phyloP scores from a whole-genome alignment of 2,329 filamentous ascomycete genomes.

The Verticillium klebahnii region DNA sequence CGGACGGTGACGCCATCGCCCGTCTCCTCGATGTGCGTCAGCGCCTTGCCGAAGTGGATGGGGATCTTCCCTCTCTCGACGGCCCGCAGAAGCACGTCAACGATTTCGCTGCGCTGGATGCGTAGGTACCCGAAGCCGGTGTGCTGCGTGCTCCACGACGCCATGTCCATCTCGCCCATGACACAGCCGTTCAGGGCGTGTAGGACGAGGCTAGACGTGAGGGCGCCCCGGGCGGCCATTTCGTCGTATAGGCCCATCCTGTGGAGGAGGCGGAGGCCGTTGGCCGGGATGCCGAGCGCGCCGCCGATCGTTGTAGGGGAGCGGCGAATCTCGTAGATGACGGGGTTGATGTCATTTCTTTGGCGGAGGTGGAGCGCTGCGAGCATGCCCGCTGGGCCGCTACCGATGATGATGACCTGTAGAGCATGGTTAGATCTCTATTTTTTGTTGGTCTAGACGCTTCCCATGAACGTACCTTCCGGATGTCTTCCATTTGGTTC shows the following conservation, averaged over 20 bases:
- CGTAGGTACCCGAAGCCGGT: slow-evolving; percentile 7
- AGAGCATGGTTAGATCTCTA: not conserved
- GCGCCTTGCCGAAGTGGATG: slow-evolving; percentile 3
- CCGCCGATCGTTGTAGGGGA: slow-evolving; percentile 3
- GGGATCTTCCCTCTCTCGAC: slow-evolving; percentile 1
- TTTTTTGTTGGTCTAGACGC: not conserved
- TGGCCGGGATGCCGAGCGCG: slow-evolving; percentile 6
- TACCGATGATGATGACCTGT: slow-evolving; percentile 5
- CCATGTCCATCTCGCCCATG: slow-evolving; percentile 5
- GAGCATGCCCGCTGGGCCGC: slow-evolving; percentile 22
- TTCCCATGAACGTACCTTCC: not conserved
- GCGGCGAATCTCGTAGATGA: slow-evolving; percentile 6
- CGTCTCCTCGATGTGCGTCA: not conserved
- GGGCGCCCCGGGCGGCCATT: slow-evolving; percentile 1
- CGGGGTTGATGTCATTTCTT: not conserved
- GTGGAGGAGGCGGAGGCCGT: slow-evolving; percentile 5
- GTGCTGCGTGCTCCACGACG: slow-evolving; percentile 3
- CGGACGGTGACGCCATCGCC: slow-evolving; percentile 15
- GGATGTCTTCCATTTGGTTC: too few species aligned
- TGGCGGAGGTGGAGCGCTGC: slow-evolving; percentile 4
- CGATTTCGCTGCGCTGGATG: slow-evolving; percentile 1
- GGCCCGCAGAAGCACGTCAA: slow-evolving; percentile 3
- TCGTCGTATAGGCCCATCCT: slow-evolving; percentile 3
- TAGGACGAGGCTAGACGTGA: slow-evolving; percentile 3
- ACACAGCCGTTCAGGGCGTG: slow-evolving; percentile 2